phyloP scores from a whole-genome alignment of 2,329 filamentous ascomycete genomes.

The Penicillium sp. region DNA sequence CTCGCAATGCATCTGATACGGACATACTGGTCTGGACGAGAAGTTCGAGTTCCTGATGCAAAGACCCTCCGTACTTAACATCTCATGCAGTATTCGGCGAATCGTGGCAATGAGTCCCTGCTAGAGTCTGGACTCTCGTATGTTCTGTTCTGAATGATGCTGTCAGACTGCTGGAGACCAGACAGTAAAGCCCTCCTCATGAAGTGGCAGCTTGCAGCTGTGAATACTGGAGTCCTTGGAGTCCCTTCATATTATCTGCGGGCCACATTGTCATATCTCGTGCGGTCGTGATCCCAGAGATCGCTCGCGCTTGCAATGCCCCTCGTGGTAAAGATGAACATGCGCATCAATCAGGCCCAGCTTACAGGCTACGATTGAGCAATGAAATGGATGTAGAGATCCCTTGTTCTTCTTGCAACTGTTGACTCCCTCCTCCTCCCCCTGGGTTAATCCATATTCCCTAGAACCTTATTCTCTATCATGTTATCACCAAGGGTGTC shows the following conservation, averaged over 20 bases:
- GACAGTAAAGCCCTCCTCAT: background rate
- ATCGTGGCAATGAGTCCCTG: background rate
- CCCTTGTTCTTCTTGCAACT: background rate
- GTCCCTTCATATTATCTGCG: background rate
- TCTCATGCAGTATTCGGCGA: background rate
- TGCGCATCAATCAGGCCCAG: background rate
- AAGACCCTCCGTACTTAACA: background rate
- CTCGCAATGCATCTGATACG: background rate
- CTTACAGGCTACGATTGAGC: background rate
- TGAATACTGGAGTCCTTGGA: background rate
- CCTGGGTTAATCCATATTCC: background rate
- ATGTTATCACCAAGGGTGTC: background rate
- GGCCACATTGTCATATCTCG: background rate
- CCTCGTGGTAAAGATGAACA: background rate
- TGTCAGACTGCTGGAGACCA: background rate
- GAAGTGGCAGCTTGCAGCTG: background rate
- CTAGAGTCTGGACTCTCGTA: background rate
- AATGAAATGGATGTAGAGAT: background rate
- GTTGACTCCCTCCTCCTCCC: background rate
- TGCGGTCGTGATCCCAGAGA: background rate
- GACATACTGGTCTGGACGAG: background rate
- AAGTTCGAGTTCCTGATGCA: background rate
- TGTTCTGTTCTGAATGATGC: background rate
- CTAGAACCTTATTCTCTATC: too few species aligned
- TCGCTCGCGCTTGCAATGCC: background rate